Evolutionary conservation across 129 eudicot genomes (phyloP), one percentile per base, ranked within the genome.

Genomic region (Helianthus tuberosus): DNA sequence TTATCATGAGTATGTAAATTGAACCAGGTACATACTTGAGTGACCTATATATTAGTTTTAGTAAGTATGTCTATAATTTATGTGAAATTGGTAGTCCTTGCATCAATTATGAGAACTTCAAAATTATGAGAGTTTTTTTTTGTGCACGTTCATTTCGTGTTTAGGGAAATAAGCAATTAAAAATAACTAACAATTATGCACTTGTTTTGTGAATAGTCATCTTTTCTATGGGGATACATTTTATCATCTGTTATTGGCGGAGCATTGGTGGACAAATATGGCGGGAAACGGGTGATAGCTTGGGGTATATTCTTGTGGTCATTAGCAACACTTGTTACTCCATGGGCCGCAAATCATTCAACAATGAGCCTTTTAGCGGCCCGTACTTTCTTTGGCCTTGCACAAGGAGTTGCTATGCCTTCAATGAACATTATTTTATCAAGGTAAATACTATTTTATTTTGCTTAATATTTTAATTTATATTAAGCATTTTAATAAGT

Each of bases 261-360:
- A 75, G 99, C 91, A 14, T 73, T 94, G 77, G 99, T 91, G 58
- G 99, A 94, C 81, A 94, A 84, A 85, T 89, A 91, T 50, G 99
- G 99, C 72, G 99, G 99, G 35, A 86, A 91, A 64, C 74, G 73
- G 59, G 91, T 91, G 62, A 79, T 94, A 51, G 90, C 90, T 55
- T 94, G 99, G 97, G 99, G 99, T 55, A 96, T 87, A 72, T 86
- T 86, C 5, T 81, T 94, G 36, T 94, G 99, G 99, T 94, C 99
- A 41, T 73, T 94, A 53, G 96, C 96, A 14, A 94, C 99, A 27
- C 84, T 94, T 74, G 80, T 94, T 65, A 94, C 99, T 15, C 99
- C 99, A 71, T 90, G 88, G 98, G 99, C 99, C 46, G 97, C 99
- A 54, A 81, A 87, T 78, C 97, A 88, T 81, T 94, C 99, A 57